Conservation (phyloP, 495 filamentous ascomycete genomes). For the Aspergillus haitiensis region DNA sequence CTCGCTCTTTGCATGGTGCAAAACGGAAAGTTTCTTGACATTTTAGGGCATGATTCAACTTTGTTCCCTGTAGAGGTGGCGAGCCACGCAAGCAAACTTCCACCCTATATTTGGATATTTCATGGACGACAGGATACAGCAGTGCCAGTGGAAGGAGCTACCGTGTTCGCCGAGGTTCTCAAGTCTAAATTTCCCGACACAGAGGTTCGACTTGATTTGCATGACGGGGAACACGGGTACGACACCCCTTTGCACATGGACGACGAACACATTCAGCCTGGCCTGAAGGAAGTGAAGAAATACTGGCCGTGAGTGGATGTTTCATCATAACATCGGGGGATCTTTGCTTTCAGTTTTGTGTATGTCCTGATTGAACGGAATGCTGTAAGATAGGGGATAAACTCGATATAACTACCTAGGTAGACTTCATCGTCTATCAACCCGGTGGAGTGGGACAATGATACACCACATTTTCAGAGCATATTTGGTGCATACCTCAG, state of each 20-base stretch:
- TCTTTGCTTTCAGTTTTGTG: no score
- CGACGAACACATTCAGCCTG: background rate
- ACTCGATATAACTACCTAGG: no score
- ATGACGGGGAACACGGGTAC: background rate
- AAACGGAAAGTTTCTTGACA: slow-evolving; percentile 23
- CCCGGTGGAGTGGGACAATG: no score
- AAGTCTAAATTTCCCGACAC: background rate
- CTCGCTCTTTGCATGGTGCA: slow-evolving; percentile 22
- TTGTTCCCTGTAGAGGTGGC: slow-evolving; percentile 17
- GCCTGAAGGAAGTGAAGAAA: background rate
- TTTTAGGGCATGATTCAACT: slow-evolving; percentile 15
- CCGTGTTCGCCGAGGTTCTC: slow-evolving; percentile 4
- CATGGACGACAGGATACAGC: slow-evolving; percentile 27
- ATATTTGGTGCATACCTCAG: no score
- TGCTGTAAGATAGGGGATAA: no score
- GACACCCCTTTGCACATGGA: background rate
- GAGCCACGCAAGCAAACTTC: slow-evolving; percentile 3
- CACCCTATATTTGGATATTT: slow-evolving; percentile 21
- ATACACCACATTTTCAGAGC: no score
- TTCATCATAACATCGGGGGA: no score
- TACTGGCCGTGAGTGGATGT: background rate
- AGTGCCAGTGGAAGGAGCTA: slow-evolving; percentile 18
- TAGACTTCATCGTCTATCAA: no score
- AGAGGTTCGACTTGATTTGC: background rate
- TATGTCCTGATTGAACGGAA: no score